Conservation (phyloP, 495 filamentous ascomycete species). For the Penicillium silybi region DNA sequence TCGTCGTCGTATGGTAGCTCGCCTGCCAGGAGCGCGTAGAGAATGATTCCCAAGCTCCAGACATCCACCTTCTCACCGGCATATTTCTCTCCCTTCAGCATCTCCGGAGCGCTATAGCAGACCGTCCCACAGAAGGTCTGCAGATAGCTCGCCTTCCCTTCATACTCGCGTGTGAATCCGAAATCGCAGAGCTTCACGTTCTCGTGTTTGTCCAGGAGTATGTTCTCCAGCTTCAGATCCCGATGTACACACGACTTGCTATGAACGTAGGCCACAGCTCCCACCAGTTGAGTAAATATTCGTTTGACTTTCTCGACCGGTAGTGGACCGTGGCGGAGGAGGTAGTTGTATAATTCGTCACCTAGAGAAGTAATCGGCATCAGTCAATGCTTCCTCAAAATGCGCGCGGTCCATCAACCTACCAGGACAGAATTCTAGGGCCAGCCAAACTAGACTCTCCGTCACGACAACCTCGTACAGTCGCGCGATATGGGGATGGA, state of each 20-base stretch:
- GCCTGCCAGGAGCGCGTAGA: slow-evolving; percentile 87
- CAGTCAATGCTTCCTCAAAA: neutral
- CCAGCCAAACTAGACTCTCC: slow-evolving; percentile 91
- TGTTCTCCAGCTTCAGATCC: slow-evolving; percentile 96
- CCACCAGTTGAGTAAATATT: slow-evolving; percentile 93
- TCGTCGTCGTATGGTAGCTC: slow-evolving; percentile 97
- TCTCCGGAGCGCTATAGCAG: slow-evolving; percentile 96
- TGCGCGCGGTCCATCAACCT: slow-evolving; percentile 22
- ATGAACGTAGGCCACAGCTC: slow-evolving; percentile 93
- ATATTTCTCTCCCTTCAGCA: slow-evolving; percentile 98
- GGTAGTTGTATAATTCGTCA: slow-evolving; percentile 95
- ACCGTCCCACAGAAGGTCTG: slow-evolving; percentile 98
- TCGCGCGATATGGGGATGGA: slow-evolving; percentile 95
- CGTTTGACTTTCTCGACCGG: slow-evolving; percentile 87
- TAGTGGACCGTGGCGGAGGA: slow-evolving; percentile 79
- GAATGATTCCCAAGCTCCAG: slow-evolving; percentile 95
- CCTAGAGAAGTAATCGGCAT: slow-evolving; percentile 45
- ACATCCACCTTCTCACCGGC: slow-evolving; percentile 97
- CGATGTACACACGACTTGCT: slow-evolving; percentile 94
- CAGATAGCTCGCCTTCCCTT: slow-evolving; percentile 88
- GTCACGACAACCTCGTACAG: slow-evolving; percentile 98
- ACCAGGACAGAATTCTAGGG: slow-evolving; percentile 96
- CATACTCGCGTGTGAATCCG: slow-evolving; percentile 96
- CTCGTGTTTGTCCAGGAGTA: slow-evolving; percentile 91
- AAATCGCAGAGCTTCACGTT: slow-evolving; percentile 99